Base-by-base conservation (phyloP, 805 yeast species). In the Cyberlindnera mrakii region DNA sequence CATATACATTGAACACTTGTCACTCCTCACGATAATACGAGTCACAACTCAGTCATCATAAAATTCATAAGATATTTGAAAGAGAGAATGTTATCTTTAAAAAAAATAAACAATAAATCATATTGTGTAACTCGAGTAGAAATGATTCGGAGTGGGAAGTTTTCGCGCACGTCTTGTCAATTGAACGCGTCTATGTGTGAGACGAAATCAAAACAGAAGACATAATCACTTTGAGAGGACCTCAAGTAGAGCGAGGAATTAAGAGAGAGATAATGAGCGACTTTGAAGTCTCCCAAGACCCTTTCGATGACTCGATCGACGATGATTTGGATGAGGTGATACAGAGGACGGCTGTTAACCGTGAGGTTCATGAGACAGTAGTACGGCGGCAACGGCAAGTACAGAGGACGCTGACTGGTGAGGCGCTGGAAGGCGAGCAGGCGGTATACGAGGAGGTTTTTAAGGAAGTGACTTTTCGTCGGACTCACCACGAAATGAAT, bases 401-500 rank as follows among this genome's bases (percentile, higher is more conserved):
- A 2, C 72, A 68, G 44, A 54, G 66, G 38, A 63, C 68, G 15
- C 51, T 68, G 15, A 44, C 50, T 4, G 68, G 68, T 15, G 53
- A 59, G 14, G 44, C 54, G 3, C 43, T 66, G 10, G 33, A 41
- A 4, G 47, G 50, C 11, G 50, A 51, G 13, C 50, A 34, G 8
- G 41, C 50, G 3, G 40, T 41, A 1, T 70, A 70, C 46, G 71
- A 68, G 45, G 73, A 70, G 49, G 53, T 67, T 3, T 54, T 50
- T n/a, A 41, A 59, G 7, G 57, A 54, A 4, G 64, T 66, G 3
- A 58, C 60, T 1, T 69, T 55, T 48, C 64, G 62, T 19, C 70
- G 75, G 0, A 73, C 79, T 2, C 79, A 77, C 48, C 87, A 80
- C 51, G 64, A 63, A 10, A 54, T 82, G 33, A 63, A 74, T 49